phyloP scores from a whole-genome alignment of 768 basidiomycete species.

The Lactarius tabidus region DNA sequence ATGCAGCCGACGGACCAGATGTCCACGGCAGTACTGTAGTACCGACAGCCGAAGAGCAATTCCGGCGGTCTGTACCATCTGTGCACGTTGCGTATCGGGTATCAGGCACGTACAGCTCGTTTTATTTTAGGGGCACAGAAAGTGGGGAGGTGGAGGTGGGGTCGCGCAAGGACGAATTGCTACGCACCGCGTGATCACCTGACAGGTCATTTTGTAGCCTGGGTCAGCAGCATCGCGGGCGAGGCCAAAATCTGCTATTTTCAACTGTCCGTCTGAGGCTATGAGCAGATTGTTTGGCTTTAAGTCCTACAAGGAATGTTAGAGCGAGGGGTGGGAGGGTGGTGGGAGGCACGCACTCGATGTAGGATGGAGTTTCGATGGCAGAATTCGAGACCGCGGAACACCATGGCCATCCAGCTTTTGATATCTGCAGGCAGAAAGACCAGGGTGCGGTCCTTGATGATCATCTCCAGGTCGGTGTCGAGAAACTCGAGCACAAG shows the following conservation, averaged over 20 bases:
- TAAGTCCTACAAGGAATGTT: conserved; percentile 61
- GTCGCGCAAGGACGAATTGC: conserved; percentile 5
- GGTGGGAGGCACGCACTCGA: conserved; percentile 52
- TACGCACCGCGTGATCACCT: conserved; percentile 93
- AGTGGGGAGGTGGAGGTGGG: background rate
- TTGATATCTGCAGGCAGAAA: conserved; percentile 97
- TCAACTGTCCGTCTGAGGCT: conserved; percentile 83
- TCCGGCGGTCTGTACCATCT: conserved; percentile 99
- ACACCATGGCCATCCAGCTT: conserved; percentile 98
- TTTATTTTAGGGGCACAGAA: too few relatives aligned
- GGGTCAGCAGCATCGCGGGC: conserved; percentile 96
- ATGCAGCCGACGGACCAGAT: conserved; percentile 98
- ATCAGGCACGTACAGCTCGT: too few relatives aligned
- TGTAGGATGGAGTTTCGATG: conserved; percentile 93
- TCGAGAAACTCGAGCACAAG: conserved; percentile 96
- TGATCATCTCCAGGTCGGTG: conserved; percentile 94
- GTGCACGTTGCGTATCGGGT: background rate
- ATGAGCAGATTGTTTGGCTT: conserved; percentile 99
- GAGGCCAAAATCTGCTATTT: conserved; percentile 98
- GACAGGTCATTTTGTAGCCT: conserved; percentile 94
- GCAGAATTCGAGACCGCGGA: conserved; percentile 97
- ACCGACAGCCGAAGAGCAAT: conserved; percentile 83
- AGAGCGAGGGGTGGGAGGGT: background rate
- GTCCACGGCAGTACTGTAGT: conserved; percentile 90
- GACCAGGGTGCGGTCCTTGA: conserved; percentile 88